phyloP scores from a whole-genome alignment of 192 early-diverging fungal genomes.

The Podila horticola region DNA sequence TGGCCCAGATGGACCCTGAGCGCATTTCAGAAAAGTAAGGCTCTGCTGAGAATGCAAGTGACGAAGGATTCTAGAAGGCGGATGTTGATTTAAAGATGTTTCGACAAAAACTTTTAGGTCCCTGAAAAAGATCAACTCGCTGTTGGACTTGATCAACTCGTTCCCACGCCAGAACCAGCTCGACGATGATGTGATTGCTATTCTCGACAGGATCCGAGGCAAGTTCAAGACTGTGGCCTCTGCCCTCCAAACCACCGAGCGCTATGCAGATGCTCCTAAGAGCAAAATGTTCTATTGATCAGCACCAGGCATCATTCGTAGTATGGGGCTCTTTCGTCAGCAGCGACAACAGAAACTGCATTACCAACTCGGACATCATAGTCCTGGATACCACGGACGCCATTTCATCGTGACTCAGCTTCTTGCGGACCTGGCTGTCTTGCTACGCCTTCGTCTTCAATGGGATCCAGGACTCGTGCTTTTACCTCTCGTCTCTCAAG shows the following conservation, averaged over 20 bases:
- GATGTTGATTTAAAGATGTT: too few relatives aligned
- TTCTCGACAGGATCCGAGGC: conserved; percentile 63
- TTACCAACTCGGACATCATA: neutral
- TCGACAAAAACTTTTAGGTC: conserved; percentile 32
- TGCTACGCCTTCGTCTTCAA: neutral
- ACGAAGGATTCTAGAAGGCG: too few relatives aligned
- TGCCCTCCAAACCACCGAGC: conserved; percentile 45
- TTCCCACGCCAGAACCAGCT: conserved; percentile 63
- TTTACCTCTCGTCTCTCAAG: neutral
- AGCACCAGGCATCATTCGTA: neutral
- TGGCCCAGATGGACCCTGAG: conserved; percentile 38
- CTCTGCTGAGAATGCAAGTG: neutral
- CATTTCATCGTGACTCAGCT: neutral
- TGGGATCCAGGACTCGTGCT: neutral
- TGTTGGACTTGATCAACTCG: conserved; percentile 51
- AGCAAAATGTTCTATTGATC: conserved; percentile 52
- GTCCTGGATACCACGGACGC: neutral
- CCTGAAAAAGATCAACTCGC: conserved; percentile 55
- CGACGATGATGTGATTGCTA: conserved; percentile 57
- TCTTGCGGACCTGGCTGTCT: neutral
- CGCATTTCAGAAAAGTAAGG: conserved; percentile 58
- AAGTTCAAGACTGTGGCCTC: conserved; percentile 62
- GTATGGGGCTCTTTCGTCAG: neutral
- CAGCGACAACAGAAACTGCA: neutral
- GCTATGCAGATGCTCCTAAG: conserved; percentile 43